Evolutionary conservation across 2,329 filamentous ascomycete species (phyloP).

Genomic region (Xylariaceae sp.): DNA sequence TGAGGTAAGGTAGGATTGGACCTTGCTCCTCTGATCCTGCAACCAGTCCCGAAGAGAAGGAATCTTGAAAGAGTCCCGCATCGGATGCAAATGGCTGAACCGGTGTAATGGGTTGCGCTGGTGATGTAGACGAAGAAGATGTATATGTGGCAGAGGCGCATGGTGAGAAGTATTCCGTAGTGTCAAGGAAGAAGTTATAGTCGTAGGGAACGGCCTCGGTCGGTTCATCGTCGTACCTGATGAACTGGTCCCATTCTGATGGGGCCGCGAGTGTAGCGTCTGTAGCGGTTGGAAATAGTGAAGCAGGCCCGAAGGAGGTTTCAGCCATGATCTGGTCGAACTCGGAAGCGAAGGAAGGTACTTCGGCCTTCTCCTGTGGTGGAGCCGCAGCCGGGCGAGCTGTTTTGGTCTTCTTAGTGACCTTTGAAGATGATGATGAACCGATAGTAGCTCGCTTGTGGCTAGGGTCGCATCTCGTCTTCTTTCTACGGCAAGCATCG

Average conservation of each 20-base stretch:
- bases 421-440: constrained; percentile 31
- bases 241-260: constrained; percentile 43
- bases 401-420: constrained; percentile 34
- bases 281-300: constrained; percentile 12
- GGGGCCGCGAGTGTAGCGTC: constrained; percentile 9
- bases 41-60: constrained; percentile 6
- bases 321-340: constrained; percentile 14
- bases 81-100: constrained; percentile 6
- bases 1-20: constrained; percentile 38
- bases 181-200: constrained; percentile 44
- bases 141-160: constrained; percentile 18
- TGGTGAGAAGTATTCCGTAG: constrained; percentile 38
- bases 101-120: constrained; percentile 29
- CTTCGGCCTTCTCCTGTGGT: constrained; percentile 11
- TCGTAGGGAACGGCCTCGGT: constrained; percentile 29
- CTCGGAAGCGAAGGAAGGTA: constrained; percentile 7
- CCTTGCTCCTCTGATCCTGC: constrained; percentile 9
- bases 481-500: constrained; percentile 58
- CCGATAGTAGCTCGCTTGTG: constrained; percentile 46
- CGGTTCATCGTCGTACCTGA: constrained; percentile 39
- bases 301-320: constrained; percentile 13
- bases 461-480: constrained; percentile 58
- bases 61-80: constrained; percentile 1
- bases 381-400: constrained; percentile 17
- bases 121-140: constrained; percentile 26